Percentiles rank a stretch among this genome's conserved stretches.
These are phyloP conservation scores for Tagetes patula DNA, from an alignment of 129 eudicot genomes.

Conservation along the genomic window DNA sequence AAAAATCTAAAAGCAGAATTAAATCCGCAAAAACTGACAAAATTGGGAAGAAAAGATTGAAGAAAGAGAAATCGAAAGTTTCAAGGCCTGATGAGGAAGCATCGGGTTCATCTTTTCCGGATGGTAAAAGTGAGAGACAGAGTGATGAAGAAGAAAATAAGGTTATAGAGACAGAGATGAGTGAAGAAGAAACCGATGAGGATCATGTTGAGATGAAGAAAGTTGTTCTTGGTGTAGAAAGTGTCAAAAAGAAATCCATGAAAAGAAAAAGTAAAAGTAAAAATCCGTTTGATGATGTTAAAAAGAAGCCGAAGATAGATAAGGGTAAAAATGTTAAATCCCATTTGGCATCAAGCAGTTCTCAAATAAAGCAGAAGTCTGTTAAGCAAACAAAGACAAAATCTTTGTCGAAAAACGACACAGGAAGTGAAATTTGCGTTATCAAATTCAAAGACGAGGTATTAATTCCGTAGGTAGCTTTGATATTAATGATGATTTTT, in stretches of 20 bases:
- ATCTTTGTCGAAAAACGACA: conserved; percentile 36
- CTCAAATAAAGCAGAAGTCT: conserved; percentile 43
- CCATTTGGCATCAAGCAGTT: conserved; percentile 33
- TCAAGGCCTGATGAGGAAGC: conserved; percentile 17
- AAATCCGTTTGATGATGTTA: conserved; percentile 18
- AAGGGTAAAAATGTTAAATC: conserved; percentile 44
- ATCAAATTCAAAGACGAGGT: conserved; percentile 52
- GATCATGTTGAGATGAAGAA: conserved; percentile 24
- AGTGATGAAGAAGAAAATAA: conserved; percentile 32
- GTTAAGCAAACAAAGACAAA: conserved; percentile 33
- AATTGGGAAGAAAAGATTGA: conserved; percentile 48
- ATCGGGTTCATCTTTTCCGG: conserved; percentile 29
- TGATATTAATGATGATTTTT: background rate
- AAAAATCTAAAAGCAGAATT: conserved; percentile 46
- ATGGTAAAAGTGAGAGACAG: conserved; percentile 33
- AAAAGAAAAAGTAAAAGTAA: conserved; percentile 63
- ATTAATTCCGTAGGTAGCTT: conserved; percentile 16
- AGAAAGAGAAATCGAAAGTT: conserved; percentile 40
- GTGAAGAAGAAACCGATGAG: conserved; percentile 32
- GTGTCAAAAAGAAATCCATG: conserved; percentile 29
- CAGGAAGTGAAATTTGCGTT: conserved; percentile 28
- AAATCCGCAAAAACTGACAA: conserved; percentile 40
- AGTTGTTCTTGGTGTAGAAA: conserved; percentile 42
- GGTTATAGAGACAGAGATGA: conserved; percentile 27
- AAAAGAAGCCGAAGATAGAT: conserved; percentile 53